phyloP scores from a whole-genome alignment of 805 yeast genomes.

The Saccharomycopsis sp. region DNA sequence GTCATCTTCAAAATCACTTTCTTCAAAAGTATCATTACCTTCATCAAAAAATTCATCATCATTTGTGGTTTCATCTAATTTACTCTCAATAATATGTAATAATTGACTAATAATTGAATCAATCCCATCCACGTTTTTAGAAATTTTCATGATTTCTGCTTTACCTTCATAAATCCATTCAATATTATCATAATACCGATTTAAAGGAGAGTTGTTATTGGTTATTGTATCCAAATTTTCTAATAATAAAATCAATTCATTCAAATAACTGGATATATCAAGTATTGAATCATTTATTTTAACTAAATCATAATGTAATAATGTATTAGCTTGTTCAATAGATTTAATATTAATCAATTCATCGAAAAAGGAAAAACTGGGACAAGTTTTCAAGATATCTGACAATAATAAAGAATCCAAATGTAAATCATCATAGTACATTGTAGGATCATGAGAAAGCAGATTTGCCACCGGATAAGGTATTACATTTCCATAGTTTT shows the following conservation, averaged over 20 bases:
- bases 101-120: constrained; percentile 21
- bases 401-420: constrained; percentile 13
- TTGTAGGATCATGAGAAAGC: no score
- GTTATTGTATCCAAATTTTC: constrained; percentile 14
- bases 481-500: no score
- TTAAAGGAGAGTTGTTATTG: constrained; percentile 14
- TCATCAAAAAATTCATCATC: constrained; percentile 9
- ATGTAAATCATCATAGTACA: constrained; percentile 5
- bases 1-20: neutral
- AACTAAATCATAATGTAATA: constrained; percentile 15
- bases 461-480: no score
- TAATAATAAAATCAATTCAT: constrained; percentile 12
- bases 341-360: constrained; percentile 17
- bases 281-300: constrained; percentile 24
- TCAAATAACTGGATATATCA: constrained; percentile 23
- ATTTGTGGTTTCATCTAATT: constrained; percentile 13
- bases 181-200: constrained; percentile 17
- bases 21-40: neutral
- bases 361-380: constrained; percentile 17
- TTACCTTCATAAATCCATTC: constrained; percentile 24
- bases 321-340: constrained; percentile 15
- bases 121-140: constrained; percentile 19
- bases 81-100: constrained; percentile 20
- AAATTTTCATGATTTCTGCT: constrained; percentile 20
- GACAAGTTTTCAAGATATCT: constrained; percentile 18